Conservation (phyloP, 768 basidiomycete species). For the Daedaleopsis nitida region DNA sequence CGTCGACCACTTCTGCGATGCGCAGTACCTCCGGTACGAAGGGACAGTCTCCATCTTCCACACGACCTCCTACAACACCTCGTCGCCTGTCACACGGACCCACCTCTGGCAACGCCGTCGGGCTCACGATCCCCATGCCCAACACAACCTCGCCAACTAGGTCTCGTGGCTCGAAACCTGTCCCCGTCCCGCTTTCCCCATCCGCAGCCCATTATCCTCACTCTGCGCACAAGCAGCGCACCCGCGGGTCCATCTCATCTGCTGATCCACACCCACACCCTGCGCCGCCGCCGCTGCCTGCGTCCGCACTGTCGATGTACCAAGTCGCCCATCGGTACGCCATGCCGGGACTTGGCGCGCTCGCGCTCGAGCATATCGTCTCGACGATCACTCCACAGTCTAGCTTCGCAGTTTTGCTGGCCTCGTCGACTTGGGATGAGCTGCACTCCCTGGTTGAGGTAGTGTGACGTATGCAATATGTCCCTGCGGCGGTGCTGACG, state of each 20-base stretch:
- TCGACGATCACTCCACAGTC: conserved; percentile 64
- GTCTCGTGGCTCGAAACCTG: conserved; percentile 37
- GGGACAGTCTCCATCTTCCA: conserved; percentile 7
- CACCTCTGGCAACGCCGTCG: neutral
- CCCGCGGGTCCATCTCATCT: conserved; percentile 36
- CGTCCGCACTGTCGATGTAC: conserved; percentile 75
- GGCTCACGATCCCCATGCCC: conserved; percentile 11
- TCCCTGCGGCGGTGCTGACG: conserved; percentile 9
- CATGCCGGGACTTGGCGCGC: conserved; percentile 62
- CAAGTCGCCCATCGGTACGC: conserved; percentile 76
- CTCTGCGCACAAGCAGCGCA: conserved; percentile 48
- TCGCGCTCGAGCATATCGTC: conserved; percentile 77
- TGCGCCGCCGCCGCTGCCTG: conserved; percentile 58
- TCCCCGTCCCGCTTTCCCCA: conserved; percentile 41
- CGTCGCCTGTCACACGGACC: conserved; percentile 21
- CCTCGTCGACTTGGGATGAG: conserved; percentile 69
- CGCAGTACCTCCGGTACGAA: conserved; percentile 2
- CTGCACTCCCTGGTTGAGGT: conserved; percentile 63
- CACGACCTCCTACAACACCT: conserved; percentile 20
- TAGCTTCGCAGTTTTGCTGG: conserved; percentile 69
- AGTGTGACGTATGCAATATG: conserved; percentile 21
- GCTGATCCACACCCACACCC: conserved; percentile 77
- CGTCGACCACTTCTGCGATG: conserved; percentile 3
- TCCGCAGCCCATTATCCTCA: conserved; percentile 46
- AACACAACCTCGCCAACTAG: conserved; percentile 29